A percentile compares a stretch with the other conserved stretches of the same genome.
phyloP scores from a whole-genome alignment of 495 filamentous ascomycete genomes.

The Pyrenula massariospora region DNA sequence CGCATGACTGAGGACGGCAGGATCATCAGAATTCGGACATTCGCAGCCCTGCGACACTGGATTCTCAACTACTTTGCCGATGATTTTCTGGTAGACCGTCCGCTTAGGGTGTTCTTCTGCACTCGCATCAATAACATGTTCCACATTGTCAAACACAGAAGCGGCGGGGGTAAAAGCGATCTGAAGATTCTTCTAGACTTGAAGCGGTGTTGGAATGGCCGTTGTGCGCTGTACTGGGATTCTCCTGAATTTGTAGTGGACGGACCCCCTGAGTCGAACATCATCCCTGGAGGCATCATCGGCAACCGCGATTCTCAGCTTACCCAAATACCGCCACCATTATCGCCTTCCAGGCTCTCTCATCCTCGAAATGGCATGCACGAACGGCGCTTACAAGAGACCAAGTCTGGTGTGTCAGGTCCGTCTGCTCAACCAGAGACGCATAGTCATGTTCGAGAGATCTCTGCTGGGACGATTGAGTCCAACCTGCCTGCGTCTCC shows the following conservation, averaged over 20 bases:
- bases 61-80: constrained; percentile 96
- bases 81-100: constrained; percentile 80
- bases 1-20: constrained; percentile 73
- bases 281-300: constrained; percentile 60
- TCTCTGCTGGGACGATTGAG: constrained; percentile 29
- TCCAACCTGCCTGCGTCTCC: constrained; percentile 29
- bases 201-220: constrained; percentile 94
- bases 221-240: constrained; percentile 84
- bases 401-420: neutral
- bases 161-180: constrained; percentile 54
- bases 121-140: constrained; percentile 68
- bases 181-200: constrained; percentile 86
- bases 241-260: constrained; percentile 44
- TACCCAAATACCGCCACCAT: constrained; percentile 18
- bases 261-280: constrained; percentile 48
- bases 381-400: constrained; percentile 1
- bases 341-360: constrained; percentile 16
- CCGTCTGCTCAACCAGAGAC: constrained; percentile 8
- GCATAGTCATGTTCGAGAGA: constrained; percentile 28
- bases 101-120: constrained; percentile 72
- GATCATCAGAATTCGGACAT: constrained; percentile 87
- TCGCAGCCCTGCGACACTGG: constrained; percentile 95
- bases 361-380: neutral
- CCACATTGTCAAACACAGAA: constrained; percentile 40
- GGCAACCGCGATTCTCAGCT: constrained; percentile 39